phyloP scores from a whole-genome alignment of 2,329 filamentous ascomycete species.

The Phoma sp. region DNA sequence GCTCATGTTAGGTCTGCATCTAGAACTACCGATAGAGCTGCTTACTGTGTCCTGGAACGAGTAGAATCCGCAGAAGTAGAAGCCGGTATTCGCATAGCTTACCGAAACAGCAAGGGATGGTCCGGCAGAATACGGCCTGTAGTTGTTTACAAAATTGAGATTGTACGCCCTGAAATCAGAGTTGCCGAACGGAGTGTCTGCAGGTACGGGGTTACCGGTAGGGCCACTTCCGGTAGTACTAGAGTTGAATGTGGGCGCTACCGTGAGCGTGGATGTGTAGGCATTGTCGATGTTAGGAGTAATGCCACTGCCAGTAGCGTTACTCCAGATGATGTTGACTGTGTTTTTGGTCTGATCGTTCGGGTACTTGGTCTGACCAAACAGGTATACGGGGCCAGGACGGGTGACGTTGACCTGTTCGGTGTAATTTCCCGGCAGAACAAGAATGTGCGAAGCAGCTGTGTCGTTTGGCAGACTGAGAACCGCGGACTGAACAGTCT shows the following conservation, averaged over 20 bases:
- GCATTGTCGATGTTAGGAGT: slow-evolving; percentile 63
- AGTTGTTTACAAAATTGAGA: slow-evolving; percentile 69
- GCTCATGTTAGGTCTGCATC: not conserved
- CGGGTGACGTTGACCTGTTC: slow-evolving; percentile 72
- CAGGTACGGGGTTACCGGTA: slow-evolving; percentile 66
- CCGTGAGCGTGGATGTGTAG: slow-evolving; percentile 66
- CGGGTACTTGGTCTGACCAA: slow-evolving; percentile 63
- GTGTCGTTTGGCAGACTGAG: slow-evolving; percentile 55
- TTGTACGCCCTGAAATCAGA: slow-evolving; percentile 70
- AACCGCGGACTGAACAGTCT: slow-evolving; percentile 57
- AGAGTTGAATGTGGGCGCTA: slow-evolving; percentile 68
- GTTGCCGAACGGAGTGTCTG: slow-evolving; percentile 68
- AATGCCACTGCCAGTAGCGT: slow-evolving; percentile 58
- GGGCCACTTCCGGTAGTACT: slow-evolving; percentile 67
- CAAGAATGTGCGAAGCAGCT: slow-evolving; percentile 61
- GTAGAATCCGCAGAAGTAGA: slow-evolving; percentile 71
- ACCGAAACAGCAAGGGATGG: slow-evolving; percentile 67
- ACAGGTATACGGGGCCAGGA: slow-evolving; percentile 64
- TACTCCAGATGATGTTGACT: slow-evolving; percentile 65
- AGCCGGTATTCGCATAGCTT: slow-evolving; percentile 69
- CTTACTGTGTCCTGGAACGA: slow-evolving; percentile 71
- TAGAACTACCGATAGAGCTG: fast-evolving
- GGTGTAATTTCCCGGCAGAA: slow-evolving; percentile 65
- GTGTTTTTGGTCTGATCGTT: slow-evolving; percentile 56
- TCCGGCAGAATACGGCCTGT: slow-evolving; percentile 58